Percentiles rank a stretch among this genome's conserved stretches.
Evolutionary conservation across 2,329 filamentous ascomycete genomes (phyloP).

Genomic region (Diaporthe sp.): DNA sequence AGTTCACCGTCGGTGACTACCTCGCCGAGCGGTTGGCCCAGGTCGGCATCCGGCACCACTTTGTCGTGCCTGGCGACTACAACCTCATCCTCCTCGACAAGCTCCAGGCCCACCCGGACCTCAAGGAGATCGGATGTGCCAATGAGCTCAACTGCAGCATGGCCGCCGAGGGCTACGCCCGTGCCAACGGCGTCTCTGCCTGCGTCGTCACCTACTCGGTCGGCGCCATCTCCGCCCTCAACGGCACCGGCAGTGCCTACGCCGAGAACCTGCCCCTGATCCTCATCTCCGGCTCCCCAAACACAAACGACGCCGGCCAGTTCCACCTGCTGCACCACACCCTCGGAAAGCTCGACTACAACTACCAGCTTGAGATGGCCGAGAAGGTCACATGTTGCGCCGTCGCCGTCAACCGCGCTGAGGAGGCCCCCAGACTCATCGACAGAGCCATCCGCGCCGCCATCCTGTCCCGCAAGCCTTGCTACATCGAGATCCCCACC

Average conservation of each 20-base stretch:
- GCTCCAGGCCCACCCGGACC: constrained; percentile 45
- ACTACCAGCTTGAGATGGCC: constrained; percentile 51
- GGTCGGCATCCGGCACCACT: constrained; percentile 47
- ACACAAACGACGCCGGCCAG: constrained; percentile 48
- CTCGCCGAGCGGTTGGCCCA: constrained; percentile 48
- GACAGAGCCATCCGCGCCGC: constrained; percentile 47
- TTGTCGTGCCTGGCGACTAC: constrained; percentile 50
- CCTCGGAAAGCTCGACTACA: constrained; percentile 47
- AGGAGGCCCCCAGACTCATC: constrained; percentile 47
- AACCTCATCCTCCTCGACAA: constrained; percentile 51
- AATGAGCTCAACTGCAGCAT: constrained; percentile 51
- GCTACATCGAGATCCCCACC: constrained; percentile 49
- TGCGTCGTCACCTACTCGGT: constrained; percentile 49
- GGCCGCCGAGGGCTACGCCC: constrained; percentile 50
- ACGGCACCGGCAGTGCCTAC: constrained; percentile 48
- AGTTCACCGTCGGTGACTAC: constrained; percentile 48
- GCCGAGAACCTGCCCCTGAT: constrained; percentile 49
- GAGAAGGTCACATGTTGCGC: constrained; percentile 51
- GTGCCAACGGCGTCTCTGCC: constrained; percentile 47
- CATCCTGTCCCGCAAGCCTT: constrained; percentile 46
- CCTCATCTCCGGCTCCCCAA: constrained; percentile 47
- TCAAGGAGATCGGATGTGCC: constrained; percentile 48
- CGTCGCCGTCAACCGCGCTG: constrained; percentile 46
- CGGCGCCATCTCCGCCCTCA: constrained; percentile 47
- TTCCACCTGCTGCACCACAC: constrained; percentile 50